Base-by-base conservation (phyloP, 1,284 basidiomycete species). In the Boletus calvinii region DNA sequence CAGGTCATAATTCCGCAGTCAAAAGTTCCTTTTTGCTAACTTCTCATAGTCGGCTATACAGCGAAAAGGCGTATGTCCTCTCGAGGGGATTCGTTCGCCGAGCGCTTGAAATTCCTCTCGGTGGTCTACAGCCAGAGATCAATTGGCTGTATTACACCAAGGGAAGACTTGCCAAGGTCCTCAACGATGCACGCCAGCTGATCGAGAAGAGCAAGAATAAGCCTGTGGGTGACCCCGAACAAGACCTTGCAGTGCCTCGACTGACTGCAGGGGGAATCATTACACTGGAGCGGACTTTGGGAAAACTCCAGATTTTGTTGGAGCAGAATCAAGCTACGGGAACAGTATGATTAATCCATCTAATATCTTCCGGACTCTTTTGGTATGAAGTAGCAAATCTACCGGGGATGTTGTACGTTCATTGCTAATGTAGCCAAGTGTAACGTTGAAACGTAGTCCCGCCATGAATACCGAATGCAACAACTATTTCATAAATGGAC, bases 51-150 rank as follows among this genome's bases (percentile, higher is more conserved):
- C 87, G 90, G 42, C 67, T 93, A 9, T 94, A 94, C 72, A 92
- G 78, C 67, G 94, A 97, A 71, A 95, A 94, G 71, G 93, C 93
- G 2, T 97, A 91, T 63, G 90, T 96, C 37, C 78, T 96, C 29
- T 92, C 94, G 6, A 79, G 94, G 26, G 89, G 85, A 4, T 97
- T 97, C 67, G 85, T 97, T 40, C 85, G 87, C 15, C 85, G 88
- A 11, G 93, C 92, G 6, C 79, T 97, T 12, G 88, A 93, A 67
- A 76, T 85, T 29, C 87, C 90, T 12, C 78, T 87, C 1, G 77
- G 82, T 26, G 82, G 85, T 1, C 74, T 98, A 30, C 84, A 88
- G 56, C 63, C 74, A 6, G 94, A 95, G 72, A 77, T 97, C 45
- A 69, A 73, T 24, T 84, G 86, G 77, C 74, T 93, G 52, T 98